Evolutionary conservation across 495 filamentous ascomycete species (phyloP).

Genomic region (Immersiella caudata): DNA sequence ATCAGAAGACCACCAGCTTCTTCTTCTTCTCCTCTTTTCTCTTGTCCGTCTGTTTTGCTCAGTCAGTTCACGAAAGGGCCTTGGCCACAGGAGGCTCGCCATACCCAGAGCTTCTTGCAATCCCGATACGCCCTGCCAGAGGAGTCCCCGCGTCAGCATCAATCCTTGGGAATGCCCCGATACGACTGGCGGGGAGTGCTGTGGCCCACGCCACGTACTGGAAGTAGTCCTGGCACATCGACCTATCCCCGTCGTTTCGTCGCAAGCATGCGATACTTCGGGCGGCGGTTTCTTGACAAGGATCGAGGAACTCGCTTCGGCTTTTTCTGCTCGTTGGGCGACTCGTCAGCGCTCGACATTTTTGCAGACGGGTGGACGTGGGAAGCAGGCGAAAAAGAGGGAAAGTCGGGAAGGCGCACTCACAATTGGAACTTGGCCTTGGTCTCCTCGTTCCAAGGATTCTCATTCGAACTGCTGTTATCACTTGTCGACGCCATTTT

Average conservation of each 20-base stretch:
- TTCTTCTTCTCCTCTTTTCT: conserved; percentile 52
- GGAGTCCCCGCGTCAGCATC: conserved; percentile 26
- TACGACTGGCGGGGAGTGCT: neutral
- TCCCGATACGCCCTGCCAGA: conserved; percentile 81
- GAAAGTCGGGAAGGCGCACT: neutral
- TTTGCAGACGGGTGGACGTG: too few relatives aligned
- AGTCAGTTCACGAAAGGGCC: conserved; percentile 22
- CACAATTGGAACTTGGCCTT: conserved; percentile 9
- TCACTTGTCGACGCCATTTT: neutral
- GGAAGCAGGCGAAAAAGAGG: neutral
- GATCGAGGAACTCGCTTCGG: conserved; percentile 85
- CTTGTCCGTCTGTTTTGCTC: conserved; percentile 49
- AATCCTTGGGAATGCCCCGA: neutral
- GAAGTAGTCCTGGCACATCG: conserved; percentile 93
- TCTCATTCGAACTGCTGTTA: neutral
- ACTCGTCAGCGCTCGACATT: neutral
- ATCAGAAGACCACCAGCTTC: conserved; percentile 3
- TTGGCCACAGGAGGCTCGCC: conserved; percentile 26
- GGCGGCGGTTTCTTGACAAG: conserved; percentile 91
- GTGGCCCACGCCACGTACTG: conserved; percentile 60
- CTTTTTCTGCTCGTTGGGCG: conserved; percentile 62
- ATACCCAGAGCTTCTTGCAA: conserved; percentile 92
- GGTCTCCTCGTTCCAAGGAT: conserved; percentile 4
- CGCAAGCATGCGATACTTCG: conserved; percentile 83
- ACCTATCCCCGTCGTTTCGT: conserved; percentile 78